These are phyloP conservation scores for Akanthomyces lecanii DNA, from an alignment of 2,329 filamentous ascomycete species.

Conservation along the genomic window DNA sequence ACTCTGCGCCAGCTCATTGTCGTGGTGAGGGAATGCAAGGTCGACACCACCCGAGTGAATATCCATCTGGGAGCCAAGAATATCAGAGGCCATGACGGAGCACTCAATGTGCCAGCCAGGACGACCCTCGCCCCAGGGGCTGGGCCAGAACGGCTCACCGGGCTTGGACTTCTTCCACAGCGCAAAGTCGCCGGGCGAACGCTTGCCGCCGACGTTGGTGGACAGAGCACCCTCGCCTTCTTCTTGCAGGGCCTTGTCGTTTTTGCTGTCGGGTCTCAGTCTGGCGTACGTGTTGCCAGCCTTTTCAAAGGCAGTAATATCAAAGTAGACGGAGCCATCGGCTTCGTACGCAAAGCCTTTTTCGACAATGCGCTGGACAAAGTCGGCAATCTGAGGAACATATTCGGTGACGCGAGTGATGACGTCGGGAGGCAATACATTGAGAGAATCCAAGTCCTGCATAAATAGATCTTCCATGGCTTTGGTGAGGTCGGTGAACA, in stretches of 20 bases:
- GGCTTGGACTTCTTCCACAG: conserved; percentile 91
- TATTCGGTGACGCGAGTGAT: conserved; percentile 92
- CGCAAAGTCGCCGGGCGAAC: conserved; percentile 77
- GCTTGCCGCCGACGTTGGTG: conserved; percentile 61
- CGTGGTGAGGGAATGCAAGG: conserved; percentile 85
- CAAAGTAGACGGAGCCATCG: conserved; percentile 91
- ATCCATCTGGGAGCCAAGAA: conserved; percentile 81
- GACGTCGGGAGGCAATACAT: conserved; percentile 76
- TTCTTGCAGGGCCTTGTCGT: conserved; percentile 76
- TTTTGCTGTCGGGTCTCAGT: conserved; percentile 78
- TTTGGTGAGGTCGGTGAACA: conserved; percentile 82
- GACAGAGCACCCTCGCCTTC: conserved; percentile 85
- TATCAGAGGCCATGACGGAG: conserved; percentile 88
- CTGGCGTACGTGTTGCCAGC: conserved; percentile 81
- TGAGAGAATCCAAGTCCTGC: conserved; percentile 80
- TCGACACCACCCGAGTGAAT: conserved; percentile 93
- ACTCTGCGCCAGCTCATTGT: conserved; percentile 86
- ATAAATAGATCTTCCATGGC: conserved; percentile 86
- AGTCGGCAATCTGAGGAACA: conserved; percentile 78
- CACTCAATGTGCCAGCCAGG: conserved; percentile 98
- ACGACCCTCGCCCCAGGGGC: conserved; percentile 79
- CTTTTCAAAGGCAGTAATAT: conserved; percentile 80
- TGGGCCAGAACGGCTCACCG: conserved; percentile 87
- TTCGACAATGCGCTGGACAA: conserved; percentile 75
- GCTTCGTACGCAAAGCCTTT: conserved; percentile 82